A percentile compares a stretch with the other conserved stretches of the same genome.
Evolutionary conservation across 2,329 filamentous ascomycete genomes (phyloP).

Genomic region (Cryoendolithus antarcticus): DNA sequence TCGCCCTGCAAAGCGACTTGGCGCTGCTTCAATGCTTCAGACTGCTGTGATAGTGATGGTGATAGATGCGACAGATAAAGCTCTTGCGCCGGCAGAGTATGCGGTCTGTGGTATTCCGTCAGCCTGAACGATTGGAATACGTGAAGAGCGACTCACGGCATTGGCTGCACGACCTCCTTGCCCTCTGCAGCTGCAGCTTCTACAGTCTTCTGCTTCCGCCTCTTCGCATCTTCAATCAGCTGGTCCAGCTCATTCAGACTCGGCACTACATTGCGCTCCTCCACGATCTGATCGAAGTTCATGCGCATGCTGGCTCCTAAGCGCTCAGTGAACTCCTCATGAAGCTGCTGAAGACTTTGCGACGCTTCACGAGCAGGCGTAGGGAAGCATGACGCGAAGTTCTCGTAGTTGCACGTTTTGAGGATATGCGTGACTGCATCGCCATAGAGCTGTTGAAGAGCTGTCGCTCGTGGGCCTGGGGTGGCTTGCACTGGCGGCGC

Average conservation of each 20-base stretch:
- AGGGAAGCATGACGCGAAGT: conserved; percentile 52
- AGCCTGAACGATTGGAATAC: too few species aligned
- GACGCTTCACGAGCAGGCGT: conserved; percentile 47
- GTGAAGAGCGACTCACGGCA: conserved; percentile 32
- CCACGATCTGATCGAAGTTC: conserved; percentile 50
- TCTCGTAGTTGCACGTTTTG: conserved; percentile 47
- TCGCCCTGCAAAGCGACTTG: conserved; percentile 38
- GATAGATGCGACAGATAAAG: conserved; percentile 47
- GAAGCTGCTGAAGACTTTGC: conserved; percentile 43
- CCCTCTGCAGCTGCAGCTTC: conserved; percentile 15
- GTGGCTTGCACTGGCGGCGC: conserved; percentile 39
- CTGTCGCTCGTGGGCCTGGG: conserved; percentile 48
- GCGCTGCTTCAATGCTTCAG: conserved; percentile 36
- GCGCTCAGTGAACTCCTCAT: conserved; percentile 46
- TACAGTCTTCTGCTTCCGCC: conserved; percentile 35
- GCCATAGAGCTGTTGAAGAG: conserved; percentile 47
- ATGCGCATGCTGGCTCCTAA: conserved; percentile 38
- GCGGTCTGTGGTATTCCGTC: conserved; percentile 32
- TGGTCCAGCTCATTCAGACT: conserved; percentile 50
- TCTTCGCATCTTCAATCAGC: conserved; percentile 45
- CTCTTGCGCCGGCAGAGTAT: conserved; percentile 44
- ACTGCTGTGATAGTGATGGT: conserved; percentile 41
- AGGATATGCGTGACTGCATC: conserved; percentile 47
- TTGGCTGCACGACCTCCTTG: conserved; percentile 17
- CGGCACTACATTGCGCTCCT: conserved; percentile 42